A percentile compares a stretch with the other conserved stretches of the same genome.
These are phyloP conservation scores for Petunia secreta DNA, from an alignment of 257 asterid genomes.

Conservation along the genomic window DNA sequence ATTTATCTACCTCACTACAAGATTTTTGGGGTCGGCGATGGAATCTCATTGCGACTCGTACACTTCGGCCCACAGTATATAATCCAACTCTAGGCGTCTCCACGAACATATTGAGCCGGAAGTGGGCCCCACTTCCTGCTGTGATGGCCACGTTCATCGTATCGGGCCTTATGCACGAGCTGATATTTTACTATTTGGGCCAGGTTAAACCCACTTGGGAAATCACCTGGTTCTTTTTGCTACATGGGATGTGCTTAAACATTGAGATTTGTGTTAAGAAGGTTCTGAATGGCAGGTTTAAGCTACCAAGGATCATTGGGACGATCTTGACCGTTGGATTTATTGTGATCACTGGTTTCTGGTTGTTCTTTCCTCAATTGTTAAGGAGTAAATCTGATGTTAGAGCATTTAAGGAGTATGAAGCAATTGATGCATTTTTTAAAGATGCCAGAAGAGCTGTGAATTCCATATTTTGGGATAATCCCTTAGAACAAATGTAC, in stretches of 20 bases:
- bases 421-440: conserved; percentile 51
- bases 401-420: conserved; percentile 61
- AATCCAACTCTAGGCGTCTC: conserved; percentile 51
- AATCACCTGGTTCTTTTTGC: conserved; percentile 53
- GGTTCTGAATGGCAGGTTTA: conserved; percentile 42
- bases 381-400: conserved; percentile 48
- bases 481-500: not conserved
- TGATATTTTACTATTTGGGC: conserved; percentile 67
- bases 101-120: conserved; percentile 42
- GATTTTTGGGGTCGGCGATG: conserved; percentile 91
- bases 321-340: conserved; percentile 51
- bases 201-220: conserved; percentile 76
- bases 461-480: conserved; percentile 15
- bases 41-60: conserved; percentile 80
- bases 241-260: conserved; percentile 61
- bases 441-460: conserved; percentile 52
- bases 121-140: conserved; percentile 64
- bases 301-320: conserved; percentile 47
- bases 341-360: conserved; percentile 48
- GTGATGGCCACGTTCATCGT: conserved; percentile 52
- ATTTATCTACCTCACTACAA: conserved; percentile 71
- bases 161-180: conserved; percentile 76
- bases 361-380: conserved; percentile 72
- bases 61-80: conserved; percentile 77
- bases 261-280: conserved; percentile 56